Conservation (phyloP, 768 basidiomycete genomes). For the Rhizopogon roseolus region DNA sequence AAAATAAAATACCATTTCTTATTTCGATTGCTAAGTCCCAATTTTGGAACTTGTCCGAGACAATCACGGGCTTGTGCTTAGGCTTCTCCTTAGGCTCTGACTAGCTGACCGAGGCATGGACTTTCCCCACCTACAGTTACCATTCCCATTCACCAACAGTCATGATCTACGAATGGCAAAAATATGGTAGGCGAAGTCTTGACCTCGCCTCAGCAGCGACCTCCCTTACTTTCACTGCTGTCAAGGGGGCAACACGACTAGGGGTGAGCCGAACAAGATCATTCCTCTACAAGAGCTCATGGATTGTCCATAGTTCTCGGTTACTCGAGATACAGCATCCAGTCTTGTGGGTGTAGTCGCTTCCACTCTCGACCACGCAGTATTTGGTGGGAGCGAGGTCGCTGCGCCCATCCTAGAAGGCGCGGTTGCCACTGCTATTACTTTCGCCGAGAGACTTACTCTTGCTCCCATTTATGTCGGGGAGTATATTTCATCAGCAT, state of each 20-base stretch:
- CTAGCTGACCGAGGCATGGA: slow-evolving; percentile 13
- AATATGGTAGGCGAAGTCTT: slow-evolving; percentile 49
- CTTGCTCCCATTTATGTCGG: slow-evolving; percentile 72
- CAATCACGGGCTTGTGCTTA: slow-evolving; percentile 1
- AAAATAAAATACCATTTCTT: neutral
- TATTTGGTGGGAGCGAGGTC: slow-evolving; percentile 59
- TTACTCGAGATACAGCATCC: slow-evolving; percentile 57
- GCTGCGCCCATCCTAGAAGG: slow-evolving; percentile 53
- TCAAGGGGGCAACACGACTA: slow-evolving; percentile 61
- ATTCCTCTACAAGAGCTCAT: slow-evolving; percentile 2
- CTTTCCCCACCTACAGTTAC: slow-evolving; percentile 10
- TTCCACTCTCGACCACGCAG: slow-evolving; percentile 55
- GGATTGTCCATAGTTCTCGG: slow-evolving; percentile 49
- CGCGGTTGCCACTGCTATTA: slow-evolving; percentile 56
- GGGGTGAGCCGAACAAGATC: slow-evolving; percentile 45
- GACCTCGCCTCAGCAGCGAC: slow-evolving; percentile 63
- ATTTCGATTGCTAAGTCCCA: neutral
- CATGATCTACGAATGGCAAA: slow-evolving; percentile 35
- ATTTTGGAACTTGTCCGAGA: neutral
- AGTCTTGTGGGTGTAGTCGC: slow-evolving; percentile 56
- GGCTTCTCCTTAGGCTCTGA: neutral
- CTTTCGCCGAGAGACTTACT: slow-evolving; percentile 64
- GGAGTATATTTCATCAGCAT: slow-evolving; percentile 74
- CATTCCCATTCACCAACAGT: slow-evolving; percentile 1
- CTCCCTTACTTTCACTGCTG: slow-evolving; percentile 62